Evolutionary conservation across 2,329 filamentous ascomycete genomes (phyloP).

Genomic region (Penicillium brevicompactum): DNA sequence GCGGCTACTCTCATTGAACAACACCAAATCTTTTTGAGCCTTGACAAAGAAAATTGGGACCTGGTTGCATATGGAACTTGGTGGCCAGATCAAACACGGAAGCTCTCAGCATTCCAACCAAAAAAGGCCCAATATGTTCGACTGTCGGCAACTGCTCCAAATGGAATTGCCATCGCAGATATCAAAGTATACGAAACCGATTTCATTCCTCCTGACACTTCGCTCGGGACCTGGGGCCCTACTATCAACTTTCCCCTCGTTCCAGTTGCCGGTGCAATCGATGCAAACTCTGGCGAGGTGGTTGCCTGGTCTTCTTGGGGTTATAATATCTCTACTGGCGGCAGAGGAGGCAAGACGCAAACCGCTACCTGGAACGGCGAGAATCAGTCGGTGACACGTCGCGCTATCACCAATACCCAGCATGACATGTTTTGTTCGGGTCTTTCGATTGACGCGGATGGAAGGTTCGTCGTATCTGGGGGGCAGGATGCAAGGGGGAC

Average conservation of each 20-base stretch:
- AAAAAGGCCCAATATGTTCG: constrained; percentile 7
- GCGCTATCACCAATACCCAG: constrained; percentile 8
- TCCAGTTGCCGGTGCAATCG: constrained; percentile 2
- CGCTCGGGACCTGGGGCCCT: constrained; percentile 3
- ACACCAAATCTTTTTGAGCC: constrained; percentile 6
- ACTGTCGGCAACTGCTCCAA: constrained; percentile 1
- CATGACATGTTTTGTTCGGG: constrained; percentile 39
- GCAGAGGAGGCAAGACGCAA: constrained; percentile 19
- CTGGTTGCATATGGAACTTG: constrained; percentile 16
- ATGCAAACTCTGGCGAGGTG: constrained; percentile 5
- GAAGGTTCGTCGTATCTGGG: constrained; percentile 56
- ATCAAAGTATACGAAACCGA: constrained; percentile 9
- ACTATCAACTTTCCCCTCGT: constrained; percentile 10
- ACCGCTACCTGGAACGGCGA: constrained; percentile 28
- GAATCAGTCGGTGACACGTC: constrained; percentile 4
- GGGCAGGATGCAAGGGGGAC: constrained; percentile 53
- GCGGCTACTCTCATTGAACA: background rate
- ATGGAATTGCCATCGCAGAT: constrained; percentile 14
- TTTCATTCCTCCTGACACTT: constrained; percentile 10
- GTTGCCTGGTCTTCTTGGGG: constrained; percentile 23
- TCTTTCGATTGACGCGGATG: constrained; percentile 52
- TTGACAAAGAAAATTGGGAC: constrained; percentile 6
- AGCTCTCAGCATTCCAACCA: constrained; percentile 15
- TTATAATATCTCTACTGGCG: constrained; percentile 18
- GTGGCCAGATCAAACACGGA: constrained; percentile 15